Evolutionary conservation across 75 land plant species (phyloP).

Genomic region (Cunninghamia lanceolata): DNA sequence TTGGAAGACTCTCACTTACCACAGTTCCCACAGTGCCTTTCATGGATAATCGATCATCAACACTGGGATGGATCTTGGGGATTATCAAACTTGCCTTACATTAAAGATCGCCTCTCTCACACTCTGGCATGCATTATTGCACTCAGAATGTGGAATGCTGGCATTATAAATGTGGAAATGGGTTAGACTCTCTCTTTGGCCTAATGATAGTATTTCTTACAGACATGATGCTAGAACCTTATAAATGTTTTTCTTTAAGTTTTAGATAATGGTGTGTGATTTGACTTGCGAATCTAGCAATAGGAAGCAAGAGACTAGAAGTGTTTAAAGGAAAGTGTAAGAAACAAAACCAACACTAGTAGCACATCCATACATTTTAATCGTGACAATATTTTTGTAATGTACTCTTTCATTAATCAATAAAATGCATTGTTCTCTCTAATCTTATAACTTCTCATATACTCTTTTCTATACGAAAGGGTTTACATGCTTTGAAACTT

Average conservation of each 20-base stretch:
- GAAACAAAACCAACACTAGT: too few relatives aligned
- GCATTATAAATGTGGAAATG: constrained; percentile 41
- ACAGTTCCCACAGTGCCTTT: constrained; percentile 57
- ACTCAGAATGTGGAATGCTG: constrained; percentile 60
- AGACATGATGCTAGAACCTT: constrained; percentile 6
- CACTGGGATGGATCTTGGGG: constrained; percentile 76
- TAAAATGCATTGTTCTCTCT: neutral
- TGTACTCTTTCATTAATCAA: neutral
- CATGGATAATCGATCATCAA: constrained; percentile 77
- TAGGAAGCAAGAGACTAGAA: neutral
- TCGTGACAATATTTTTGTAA: too few relatives aligned
- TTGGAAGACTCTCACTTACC: constrained; percentile 31
- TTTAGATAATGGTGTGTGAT: too few relatives aligned
- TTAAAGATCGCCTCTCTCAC: constrained; percentile 44
- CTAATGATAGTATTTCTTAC: neutral
- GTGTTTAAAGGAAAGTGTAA: neutral
- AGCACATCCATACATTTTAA: neutral
- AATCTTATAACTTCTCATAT: neutral
- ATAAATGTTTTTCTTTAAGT: neutral
- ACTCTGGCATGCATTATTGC: constrained; percentile 73
- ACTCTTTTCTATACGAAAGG: too few relatives aligned
- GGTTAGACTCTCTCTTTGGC: constrained; percentile 26
- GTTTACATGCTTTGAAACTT: too few relatives aligned
- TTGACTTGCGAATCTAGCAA: neutral
- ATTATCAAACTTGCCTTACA: constrained; percentile 19